Percentiles rank a stretch among this genome's conserved stretches.
Conservation (phyloP, 257 asterid species). For the Jaltomata sinuosa region DNA sequence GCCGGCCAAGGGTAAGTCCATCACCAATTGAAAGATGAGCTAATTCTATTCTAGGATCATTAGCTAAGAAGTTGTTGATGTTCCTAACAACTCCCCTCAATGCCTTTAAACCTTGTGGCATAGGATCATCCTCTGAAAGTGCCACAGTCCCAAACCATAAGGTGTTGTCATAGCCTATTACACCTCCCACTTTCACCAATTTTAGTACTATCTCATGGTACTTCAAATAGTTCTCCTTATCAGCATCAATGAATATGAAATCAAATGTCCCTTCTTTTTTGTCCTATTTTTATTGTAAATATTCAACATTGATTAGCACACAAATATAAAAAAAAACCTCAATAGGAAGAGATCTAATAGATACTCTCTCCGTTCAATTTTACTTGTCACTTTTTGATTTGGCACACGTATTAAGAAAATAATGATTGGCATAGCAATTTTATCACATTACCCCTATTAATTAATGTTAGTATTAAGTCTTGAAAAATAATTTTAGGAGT, state of each 20-base stretch:
- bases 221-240: constrained; percentile 35
- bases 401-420: too few relatives aligned
- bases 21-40: constrained; percentile 45
- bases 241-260: constrained; percentile 51
- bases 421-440: too few relatives aligned
- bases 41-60: constrained; percentile 34
- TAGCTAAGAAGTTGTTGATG: constrained; percentile 33
- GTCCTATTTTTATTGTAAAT: neutral
- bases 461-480: too few relatives aligned
- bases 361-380: too few relatives aligned
- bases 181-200: constrained; percentile 37
- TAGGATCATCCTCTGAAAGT: constrained; percentile 21
- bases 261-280: constrained; percentile 41
- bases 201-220: constrained; percentile 39
- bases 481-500: too few relatives aligned
- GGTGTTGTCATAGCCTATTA: constrained; percentile 49
- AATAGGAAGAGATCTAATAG: too few relatives aligned
- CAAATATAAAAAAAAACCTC: too few relatives aligned
- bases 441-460: too few relatives aligned
- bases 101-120: constrained; percentile 21
- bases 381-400: too few relatives aligned
- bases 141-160: constrained; percentile 47
- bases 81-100: constrained; percentile 14
- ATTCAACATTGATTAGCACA: neutral
- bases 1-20: constrained; percentile 45